Evolutionary conservation across 106 monocot species (phyloP).

Genomic region (Chionographis japonica): DNA sequence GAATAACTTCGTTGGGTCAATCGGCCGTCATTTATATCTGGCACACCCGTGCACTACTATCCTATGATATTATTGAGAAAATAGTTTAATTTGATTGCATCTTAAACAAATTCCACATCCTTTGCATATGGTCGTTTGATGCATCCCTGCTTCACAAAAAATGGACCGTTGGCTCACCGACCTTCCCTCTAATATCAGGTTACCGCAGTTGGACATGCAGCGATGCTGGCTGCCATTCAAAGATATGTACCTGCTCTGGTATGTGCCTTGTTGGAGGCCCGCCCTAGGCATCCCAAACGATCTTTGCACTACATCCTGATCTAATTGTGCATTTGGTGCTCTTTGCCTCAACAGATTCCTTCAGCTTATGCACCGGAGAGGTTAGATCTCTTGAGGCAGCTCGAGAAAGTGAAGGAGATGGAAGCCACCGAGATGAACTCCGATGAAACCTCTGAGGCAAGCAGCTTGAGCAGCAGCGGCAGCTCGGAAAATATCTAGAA

Average conservation of each 20-base stretch:
- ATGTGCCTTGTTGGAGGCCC: conserved; percentile 4
- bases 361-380: conserved; percentile 92
- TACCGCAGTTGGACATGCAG: conserved; percentile 97
- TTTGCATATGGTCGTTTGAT: too few species aligned
- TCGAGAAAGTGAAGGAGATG: conserved; percentile 89
- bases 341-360: conserved; percentile 54
- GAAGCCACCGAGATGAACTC: conserved; percentile 33
- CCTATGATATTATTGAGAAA: too few species aligned
- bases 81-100: too few species aligned
- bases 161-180: too few species aligned
- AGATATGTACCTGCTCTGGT: conserved; percentile 92
- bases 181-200: conserved; percentile 49
- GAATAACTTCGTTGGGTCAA: too few species aligned
- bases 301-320: not conserved
- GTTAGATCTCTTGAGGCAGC: conserved; percentile 86
- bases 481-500: too few species aligned
- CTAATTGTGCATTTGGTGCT: not conserved
- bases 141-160: too few species aligned
- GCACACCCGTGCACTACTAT: too few species aligned
- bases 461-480: conserved; percentile 14
- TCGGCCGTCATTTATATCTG: too few species aligned
- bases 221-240: conserved; percentile 92
- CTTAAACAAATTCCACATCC: too few species aligned
- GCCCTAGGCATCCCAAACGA: not conserved
- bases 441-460: conserved; percentile 33